Percentiles rank a stretch among this genome's conserved stretches.
Evolutionary conservation across 805 yeast genomes (phyloP).

Genomic region (Candida argentea): DNA sequence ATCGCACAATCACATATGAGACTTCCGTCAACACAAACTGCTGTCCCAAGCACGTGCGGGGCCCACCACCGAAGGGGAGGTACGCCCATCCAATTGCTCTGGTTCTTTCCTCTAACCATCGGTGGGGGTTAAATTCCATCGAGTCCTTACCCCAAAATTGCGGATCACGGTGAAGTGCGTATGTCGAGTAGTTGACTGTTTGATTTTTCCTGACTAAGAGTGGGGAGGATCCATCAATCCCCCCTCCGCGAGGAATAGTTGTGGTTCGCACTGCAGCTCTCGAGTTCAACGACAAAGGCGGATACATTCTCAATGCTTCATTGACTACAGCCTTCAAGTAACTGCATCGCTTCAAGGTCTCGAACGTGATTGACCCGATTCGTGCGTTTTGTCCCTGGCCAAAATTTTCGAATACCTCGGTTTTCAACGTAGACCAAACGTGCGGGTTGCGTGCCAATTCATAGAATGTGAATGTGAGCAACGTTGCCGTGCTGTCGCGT

Average conservation of each 20-base stretch:
- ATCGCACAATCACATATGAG: slow-evolving; percentile 18
- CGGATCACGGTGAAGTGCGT: slow-evolving; percentile 11
- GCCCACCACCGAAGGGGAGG: slow-evolving; percentile 29
- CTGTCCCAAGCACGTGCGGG: slow-evolving; percentile 30
- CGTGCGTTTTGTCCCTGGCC: slow-evolving; percentile 23
- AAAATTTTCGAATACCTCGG: slow-evolving; percentile 21
- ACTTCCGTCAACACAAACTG: slow-evolving; percentile 31
- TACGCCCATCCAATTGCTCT: slow-evolving; percentile 26
- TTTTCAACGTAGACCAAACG: slow-evolving; percentile 26
- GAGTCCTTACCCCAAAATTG: slow-evolving; percentile 25
- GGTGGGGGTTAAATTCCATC: slow-evolving; percentile 24
- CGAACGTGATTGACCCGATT: slow-evolving; percentile 33
- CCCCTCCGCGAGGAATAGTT: slow-evolving; percentile 43
- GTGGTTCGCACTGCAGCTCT: slow-evolving; percentile 37
- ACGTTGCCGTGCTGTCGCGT: slow-evolving; percentile 46
- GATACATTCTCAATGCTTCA: slow-evolving; percentile 41
- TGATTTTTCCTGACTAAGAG: slow-evolving; percentile 16
- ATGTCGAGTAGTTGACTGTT: slow-evolving; percentile 10
- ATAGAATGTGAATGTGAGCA: slow-evolving; percentile 35
- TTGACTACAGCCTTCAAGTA: slow-evolving; percentile 37
- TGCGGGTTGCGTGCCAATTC: slow-evolving; percentile 36
- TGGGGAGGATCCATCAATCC: slow-evolving; percentile 14
- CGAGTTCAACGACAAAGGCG: slow-evolving; percentile 41
- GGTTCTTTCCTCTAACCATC: slow-evolving; percentile 21
- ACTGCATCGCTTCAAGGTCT: slow-evolving; percentile 38